A percentile compares a stretch with the other conserved stretches of the same genome.
These are phyloP conservation scores for Epichloe gansuensis DNA, from an alignment of 2,329 filamentous ascomycete species.

Conservation along the genomic window DNA sequence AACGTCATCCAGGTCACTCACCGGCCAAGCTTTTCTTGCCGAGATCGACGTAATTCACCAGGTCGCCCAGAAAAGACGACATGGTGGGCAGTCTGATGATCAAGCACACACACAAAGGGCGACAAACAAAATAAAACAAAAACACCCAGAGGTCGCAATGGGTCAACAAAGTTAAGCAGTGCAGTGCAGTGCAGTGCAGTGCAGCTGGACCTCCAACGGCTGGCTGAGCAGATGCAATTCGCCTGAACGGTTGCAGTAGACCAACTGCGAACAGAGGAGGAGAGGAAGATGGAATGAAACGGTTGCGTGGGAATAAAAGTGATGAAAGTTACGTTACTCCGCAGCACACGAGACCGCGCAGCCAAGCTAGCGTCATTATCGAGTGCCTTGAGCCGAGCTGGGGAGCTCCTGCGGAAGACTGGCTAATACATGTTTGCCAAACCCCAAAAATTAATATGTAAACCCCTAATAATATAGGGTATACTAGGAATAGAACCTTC, in stretches of 20 bases:
- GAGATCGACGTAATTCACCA: slow-evolving; percentile 56
- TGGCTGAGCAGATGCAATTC: too few species aligned
- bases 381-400: neutral
- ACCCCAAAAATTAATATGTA: too few species aligned
- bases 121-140: neutral
- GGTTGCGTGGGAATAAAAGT: neutral
- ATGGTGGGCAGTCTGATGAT: slow-evolving; percentile 18
- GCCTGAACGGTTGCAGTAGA: too few species aligned
- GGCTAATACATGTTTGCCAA: too few species aligned
- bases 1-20: slow-evolving; percentile 28
- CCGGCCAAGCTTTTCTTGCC: slow-evolving; percentile 53
- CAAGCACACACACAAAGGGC: neutral
- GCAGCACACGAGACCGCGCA: neutral
- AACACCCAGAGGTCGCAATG: neutral
- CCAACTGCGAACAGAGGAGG: neutral
- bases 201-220: too few species aligned
- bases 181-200: neutral
- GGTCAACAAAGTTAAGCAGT: neutral
- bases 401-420: neutral
- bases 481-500: too few species aligned
- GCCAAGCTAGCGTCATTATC: neutral
- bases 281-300: neutral
- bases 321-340: neutral
- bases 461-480: too few species aligned
- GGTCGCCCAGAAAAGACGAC: slow-evolving; percentile 26